phyloP scores from a whole-genome alignment of 148 eudicot genomes.

The Silene conica region DNA sequence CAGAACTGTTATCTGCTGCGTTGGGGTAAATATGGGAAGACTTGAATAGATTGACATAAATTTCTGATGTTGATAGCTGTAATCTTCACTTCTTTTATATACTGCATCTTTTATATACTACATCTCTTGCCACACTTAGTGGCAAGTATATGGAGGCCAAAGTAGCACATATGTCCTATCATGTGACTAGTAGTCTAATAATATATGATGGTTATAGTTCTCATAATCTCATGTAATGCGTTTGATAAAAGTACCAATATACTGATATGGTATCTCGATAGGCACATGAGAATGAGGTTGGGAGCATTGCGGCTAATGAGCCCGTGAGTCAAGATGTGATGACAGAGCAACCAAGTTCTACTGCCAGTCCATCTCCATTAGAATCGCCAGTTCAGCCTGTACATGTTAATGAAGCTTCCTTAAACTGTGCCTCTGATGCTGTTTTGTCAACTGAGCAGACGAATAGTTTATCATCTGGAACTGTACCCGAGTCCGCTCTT shows the following conservation, averaged over 20 bases:
- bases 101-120: not conserved
- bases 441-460: slow-evolving; percentile 38
- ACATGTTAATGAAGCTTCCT: slow-evolving; percentile 35
- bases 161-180: not conserved
- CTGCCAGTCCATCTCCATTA: slow-evolving; percentile 37
- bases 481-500: slow-evolving; percentile 43
- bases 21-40: not conserved
- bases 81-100: not conserved
- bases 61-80: not conserved
- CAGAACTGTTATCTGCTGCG: not conserved
- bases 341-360: slow-evolving; percentile 38
- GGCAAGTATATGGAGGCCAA: not conserved
- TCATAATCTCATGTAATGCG: not conserved
- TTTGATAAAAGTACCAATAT: not conserved
- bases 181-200: too few relatives aligned
- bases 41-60: not conserved
- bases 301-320: slow-evolving; percentile 30
- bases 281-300: slow-evolving; percentile 39
- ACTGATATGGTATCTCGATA: slow-evolving; percentile 14
- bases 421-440: slow-evolving; percentile 32
- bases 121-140: not conserved
- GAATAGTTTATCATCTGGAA: slow-evolving; percentile 32
- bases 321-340: slow-evolving; percentile 34
- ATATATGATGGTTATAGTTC: not conserved
- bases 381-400: slow-evolving; percentile 33